Base-by-base conservation (phyloP, 352 stramenopile genomes). In the Pythium sp. region DNA sequence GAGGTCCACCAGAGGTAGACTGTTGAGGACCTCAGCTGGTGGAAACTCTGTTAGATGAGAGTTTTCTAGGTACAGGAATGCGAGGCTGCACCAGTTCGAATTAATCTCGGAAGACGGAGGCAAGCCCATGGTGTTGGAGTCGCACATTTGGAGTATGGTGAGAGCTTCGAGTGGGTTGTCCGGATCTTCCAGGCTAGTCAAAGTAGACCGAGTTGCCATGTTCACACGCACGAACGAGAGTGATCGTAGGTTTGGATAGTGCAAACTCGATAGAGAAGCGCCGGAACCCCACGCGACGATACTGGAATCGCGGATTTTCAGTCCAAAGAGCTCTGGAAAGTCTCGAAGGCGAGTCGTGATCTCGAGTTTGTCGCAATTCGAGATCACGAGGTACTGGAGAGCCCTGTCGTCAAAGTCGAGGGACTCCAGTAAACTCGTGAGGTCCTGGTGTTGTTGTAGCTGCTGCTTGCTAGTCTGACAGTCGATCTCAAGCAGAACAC, bases 381-480 rank as follows among this genome's bases (percentile, higher is more conserved):
- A 65, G 46, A 65, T 46, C 47, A 58, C 46, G 20, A 65, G 47
- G 60, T 58, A 51, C 20, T 36, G 46, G 12, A 65, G 47, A 12
- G n/a, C 5, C 9, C 15, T 6, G 3, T 47, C 49, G 46, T 58
- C 60, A 11, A 65, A 20, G 0, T 5, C 30, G 30, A 59, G 28
- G 7, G 46, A 18, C 5, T 58, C 18, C 20, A 65, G 60, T 9
- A 65, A 5, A 14, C 30, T 47, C 30, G 46, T 58, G 60, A 65
- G 20, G 28, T 38, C 30, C 60, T 65, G 59, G 4, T 6, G 28
- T n/a, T 47, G 41, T 12, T 54, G 46, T 14, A 54, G 46, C 18
- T 26, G 46, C 18, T 26, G 14, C 14, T 58, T 18, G 3, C 55
- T 30, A 46, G 51, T 2, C n/a, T 24, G 28, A 14, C 49, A 66